These are phyloP conservation scores for Aspergillus steynii DNA, from an alignment of 495 filamentous ascomycete species.

Conservation along the genomic window DNA sequence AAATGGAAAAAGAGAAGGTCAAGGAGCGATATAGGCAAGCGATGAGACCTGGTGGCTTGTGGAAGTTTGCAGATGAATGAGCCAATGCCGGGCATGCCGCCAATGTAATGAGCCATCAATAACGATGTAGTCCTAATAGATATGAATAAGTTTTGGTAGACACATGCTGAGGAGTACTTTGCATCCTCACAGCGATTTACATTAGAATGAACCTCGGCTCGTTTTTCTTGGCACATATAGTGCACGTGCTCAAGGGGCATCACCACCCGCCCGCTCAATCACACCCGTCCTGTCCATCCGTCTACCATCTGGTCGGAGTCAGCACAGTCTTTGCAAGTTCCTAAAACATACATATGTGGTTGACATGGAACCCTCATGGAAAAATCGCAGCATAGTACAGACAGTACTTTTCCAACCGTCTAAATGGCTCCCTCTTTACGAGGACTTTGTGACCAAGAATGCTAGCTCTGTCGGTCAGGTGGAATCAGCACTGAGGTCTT, in stretches of 20 bases:
- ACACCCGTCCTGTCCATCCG: too few relatives aligned
- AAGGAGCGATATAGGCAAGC: slow-evolving; percentile 79
- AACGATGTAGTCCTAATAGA: neutral
- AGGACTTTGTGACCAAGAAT: slow-evolving; percentile 92
- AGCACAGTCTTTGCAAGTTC: neutral
- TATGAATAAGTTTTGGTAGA: neutral
- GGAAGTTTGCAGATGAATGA: slow-evolving; percentile 80
- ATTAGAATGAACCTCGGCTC: slow-evolving; percentile 11
- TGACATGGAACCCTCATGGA: slow-evolving; percentile 38
- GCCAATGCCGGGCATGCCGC: neutral
- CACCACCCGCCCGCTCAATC: neutral
- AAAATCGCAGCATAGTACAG: slow-evolving; percentile 32
- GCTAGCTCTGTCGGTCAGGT: slow-evolving; percentile 87
- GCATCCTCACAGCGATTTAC: too few relatives aligned
- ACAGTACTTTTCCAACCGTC: slow-evolving; percentile 56
- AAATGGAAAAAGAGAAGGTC: slow-evolving; percentile 60
- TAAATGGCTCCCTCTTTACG: slow-evolving; percentile 78
- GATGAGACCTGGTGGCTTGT: slow-evolving; percentile 70
- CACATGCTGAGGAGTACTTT: too few relatives aligned
- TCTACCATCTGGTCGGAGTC: neutral
- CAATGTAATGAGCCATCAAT: neutral
- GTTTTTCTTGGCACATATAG: slow-evolving; percentile 25
- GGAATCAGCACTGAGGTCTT: slow-evolving; percentile 83
- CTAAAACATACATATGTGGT: neutral
- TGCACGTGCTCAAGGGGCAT: slow-evolving; percentile 24